These are phyloP conservation scores for Blepharisma japonicum DNA, from an alignment of 73 alveolate genomes.

Conservation along the genomic window DNA sequence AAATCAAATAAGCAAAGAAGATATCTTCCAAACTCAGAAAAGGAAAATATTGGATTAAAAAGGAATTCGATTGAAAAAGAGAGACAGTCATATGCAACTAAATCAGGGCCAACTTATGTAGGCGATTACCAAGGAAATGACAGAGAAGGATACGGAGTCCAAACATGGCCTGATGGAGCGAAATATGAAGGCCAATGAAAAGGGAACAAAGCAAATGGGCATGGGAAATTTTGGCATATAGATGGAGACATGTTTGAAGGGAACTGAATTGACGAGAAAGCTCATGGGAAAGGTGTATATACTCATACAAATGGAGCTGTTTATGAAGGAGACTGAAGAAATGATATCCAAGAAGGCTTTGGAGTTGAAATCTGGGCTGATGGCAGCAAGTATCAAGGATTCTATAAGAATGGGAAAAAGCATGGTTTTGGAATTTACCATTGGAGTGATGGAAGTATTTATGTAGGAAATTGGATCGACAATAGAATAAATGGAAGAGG, in stretches of 20 bases:
- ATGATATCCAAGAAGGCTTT: slow-evolving; percentile 44
- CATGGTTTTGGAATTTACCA: slow-evolving; percentile 46
- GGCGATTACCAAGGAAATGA: too few species aligned
- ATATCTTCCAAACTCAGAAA: too few species aligned
- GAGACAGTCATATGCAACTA: too few species aligned
- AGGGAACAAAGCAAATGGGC: slow-evolving; percentile 59
- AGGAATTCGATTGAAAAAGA: too few species aligned
- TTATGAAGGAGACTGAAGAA: slow-evolving; percentile 47
- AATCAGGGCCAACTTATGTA: too few species aligned
- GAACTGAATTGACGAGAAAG: slow-evolving; percentile 58
- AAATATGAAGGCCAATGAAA: slow-evolving; percentile 69
- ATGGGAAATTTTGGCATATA: slow-evolving; percentile 60
- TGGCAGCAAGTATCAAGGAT: slow-evolving; percentile 47
- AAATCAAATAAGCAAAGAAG: too few species aligned
- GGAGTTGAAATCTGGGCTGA: slow-evolving; percentile 54
- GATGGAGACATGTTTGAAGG: slow-evolving; percentile 79
- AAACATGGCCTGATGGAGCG: slow-evolving; percentile 67
- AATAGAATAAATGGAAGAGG: slow-evolving; percentile 55
- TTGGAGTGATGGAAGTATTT: slow-evolving; percentile 52
- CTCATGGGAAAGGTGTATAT: slow-evolving; percentile 67
- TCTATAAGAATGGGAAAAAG: slow-evolving; percentile 40
- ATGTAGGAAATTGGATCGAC: slow-evolving; percentile 38
- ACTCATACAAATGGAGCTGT: slow-evolving; percentile 55
- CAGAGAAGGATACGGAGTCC: slow-evolving; percentile 68
- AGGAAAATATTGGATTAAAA: too few species aligned